These are phyloP conservation scores for Cercospora berteroae DNA, from an alignment of 2,329 filamentous ascomycete species.

Conservation along the genomic window DNA sequence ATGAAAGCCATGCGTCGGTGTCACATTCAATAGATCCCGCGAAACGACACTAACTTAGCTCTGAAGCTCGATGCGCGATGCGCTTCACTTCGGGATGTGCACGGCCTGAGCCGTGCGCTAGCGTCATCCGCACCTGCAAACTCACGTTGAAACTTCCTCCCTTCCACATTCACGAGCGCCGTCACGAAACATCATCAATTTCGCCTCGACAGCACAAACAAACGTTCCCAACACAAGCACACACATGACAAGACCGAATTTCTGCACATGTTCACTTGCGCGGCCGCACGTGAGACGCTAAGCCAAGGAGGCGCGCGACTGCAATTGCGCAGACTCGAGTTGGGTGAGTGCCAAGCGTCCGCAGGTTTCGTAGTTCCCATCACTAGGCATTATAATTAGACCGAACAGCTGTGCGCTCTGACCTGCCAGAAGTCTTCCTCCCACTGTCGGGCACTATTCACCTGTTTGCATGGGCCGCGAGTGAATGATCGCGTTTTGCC, in stretches of 20 bases:
- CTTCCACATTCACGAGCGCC: background rate
- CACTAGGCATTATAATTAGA: background rate
- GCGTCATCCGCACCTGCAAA: constrained; percentile 9
- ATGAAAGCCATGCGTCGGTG: background rate
- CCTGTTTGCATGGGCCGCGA: background rate
- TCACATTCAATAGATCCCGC: constrained; percentile 7
- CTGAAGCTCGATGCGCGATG: background rate
- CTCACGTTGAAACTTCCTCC: constrained; percentile 11
- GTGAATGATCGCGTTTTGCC: background rate
- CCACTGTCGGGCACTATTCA: background rate
- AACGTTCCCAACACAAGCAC: background rate
- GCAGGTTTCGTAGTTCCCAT: background rate
- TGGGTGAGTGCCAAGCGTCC: background rate
- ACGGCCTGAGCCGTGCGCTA: constrained; percentile 3
- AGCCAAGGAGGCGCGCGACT: constrained; percentile 3
- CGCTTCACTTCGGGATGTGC: constrained; percentile 3
- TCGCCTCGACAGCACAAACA: background rate
- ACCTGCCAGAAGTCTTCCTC: background rate
- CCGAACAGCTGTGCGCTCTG: background rate
- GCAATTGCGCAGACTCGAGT: background rate
- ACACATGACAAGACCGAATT: background rate
- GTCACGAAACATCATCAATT: background rate
- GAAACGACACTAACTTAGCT: background rate
- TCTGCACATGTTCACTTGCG: constrained; percentile 1
- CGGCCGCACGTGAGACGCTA: background rate